Evolutionary conservation across 2,329 filamentous ascomycete genomes (phyloP).

Genomic region (Leptographium galeiforme): DNA sequence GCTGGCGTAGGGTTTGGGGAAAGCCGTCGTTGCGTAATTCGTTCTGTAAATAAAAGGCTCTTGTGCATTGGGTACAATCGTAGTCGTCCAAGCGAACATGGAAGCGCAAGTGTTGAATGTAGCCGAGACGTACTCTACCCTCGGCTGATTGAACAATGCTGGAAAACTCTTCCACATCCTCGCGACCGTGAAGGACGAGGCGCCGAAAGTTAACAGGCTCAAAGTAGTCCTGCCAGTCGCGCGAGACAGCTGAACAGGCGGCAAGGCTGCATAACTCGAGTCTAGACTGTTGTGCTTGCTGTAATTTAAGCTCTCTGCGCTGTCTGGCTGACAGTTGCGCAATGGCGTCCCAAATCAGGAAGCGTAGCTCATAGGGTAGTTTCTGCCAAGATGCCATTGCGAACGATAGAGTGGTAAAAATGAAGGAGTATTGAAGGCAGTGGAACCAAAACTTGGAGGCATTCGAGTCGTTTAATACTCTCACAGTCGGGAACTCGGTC

Average conservation of each 20-base stretch:
- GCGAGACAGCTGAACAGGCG: constrained; percentile 2
- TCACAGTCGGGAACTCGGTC: too few species aligned
- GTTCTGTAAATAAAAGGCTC: not conserved
- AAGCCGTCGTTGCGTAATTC: not conserved
- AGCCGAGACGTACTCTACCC: not conserved
- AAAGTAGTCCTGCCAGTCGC: constrained; percentile 4
- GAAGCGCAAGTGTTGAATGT: not conserved
- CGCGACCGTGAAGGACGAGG: not conserved
- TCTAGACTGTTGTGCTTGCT: not conserved
- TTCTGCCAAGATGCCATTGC: not conserved
- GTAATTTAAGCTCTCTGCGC: not conserved
- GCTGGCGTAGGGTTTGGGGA: not conserved
- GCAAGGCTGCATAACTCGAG: not conserved
- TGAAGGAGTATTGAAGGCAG: too few species aligned
- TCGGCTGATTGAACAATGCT: not conserved
- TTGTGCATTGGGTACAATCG: not conserved
- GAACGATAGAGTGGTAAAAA: not conserved
- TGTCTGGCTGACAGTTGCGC: not conserved
- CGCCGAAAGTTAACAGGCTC: constrained; percentile 1
- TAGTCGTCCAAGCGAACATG: not conserved
- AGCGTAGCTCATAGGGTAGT: not conserved
- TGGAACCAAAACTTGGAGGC: too few species aligned
- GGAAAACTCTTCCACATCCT: not conserved
- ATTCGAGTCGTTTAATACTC: too few species aligned
- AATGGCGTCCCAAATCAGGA: not conserved